Base-by-base conservation (phyloP, 2,329 filamentous ascomycete genomes). In the Myrmaecium sp. region DNA sequence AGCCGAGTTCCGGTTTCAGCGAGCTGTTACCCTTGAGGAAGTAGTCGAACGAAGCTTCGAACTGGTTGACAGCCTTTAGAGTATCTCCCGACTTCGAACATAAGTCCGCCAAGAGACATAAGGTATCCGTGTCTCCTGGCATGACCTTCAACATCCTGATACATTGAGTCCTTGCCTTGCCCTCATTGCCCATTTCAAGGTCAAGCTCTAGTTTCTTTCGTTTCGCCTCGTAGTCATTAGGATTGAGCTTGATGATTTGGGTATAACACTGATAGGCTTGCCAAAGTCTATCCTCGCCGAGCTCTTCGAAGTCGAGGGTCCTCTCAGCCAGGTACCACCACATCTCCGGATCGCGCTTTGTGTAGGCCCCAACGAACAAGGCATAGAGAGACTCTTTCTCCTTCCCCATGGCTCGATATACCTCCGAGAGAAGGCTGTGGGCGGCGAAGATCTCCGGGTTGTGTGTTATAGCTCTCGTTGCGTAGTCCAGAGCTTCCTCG, bases 371-470 rank as follows among this genome's bases (percentile, higher is more conserved):
- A 27, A 57, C 60, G 33, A 67, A 62, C 7, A 74, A 47, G 22
- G 64, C 66, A 21, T 59, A 55, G 19, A 72, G 45, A 1, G 67
- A 62, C 34, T 68, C 66, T 28, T 64, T 57, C 18, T 62, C 56
- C 23, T 68, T 57, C n/a, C 64, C 66, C 42, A 62, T 58, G 8
- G 58, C 57, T 6, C 62, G 45, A 27, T 69, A 61, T 26, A 71
- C 65, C 33, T 74, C 64, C 0, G 68, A 69, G 5, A 73, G 51
- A 12, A 74, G 50, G 27, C 60, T 65, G 49, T 74, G 66, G 9
- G 69, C 66, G 15, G 60, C 57, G 42, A 67, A 73, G 36, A 74
- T 65, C 42, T 74, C 69, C 0, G 69, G 69, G 36, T 75, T 74
- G 8, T 46, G 30, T 33, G 48, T 42, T 21, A 53, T 46, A 7